Base-by-base conservation (phyloP, 1,284 basidiomycete species). In the Naganishia cerealis region DNA sequence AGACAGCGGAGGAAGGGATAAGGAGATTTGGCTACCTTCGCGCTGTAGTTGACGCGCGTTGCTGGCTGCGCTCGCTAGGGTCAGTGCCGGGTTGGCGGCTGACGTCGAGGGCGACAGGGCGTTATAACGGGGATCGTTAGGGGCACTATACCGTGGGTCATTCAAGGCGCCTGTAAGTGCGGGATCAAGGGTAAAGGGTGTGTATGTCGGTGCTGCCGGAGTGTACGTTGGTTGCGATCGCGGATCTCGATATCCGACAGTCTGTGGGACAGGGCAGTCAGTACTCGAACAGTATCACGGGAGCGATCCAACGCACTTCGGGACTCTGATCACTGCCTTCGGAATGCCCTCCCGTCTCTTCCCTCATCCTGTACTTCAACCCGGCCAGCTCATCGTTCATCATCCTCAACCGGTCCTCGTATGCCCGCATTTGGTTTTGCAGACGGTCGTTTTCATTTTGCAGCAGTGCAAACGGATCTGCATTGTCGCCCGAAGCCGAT, bases 11-110 rank as follows among this genome's bases (percentile, higher is more conserved):
- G 67, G 62, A 10, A 71, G 29, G n/a, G 61, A 61, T 15, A 61
- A 29, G 8, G 56, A 61, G 13, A 50, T n/a, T 50, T 50, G 46
- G 16, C 33, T 58, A 8, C 52, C 43, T 24, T 54, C 50, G 26
- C 61, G 61, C 53, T 53, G 50, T 13, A 63, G 50, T 39, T 52
- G 46, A 52, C 61, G 61, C 42, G 61, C 50, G 48, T 63, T 63
- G 38, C 61, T 78, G 1, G 75, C 75, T 8, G 68, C 63, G 26
- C 54, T 56, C 12, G 63, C 63, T 29, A 56, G 63, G 4, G 63
- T 66, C 16, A 66, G 63, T 39, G 57, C 63, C 42, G 63, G 63
- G 24, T 63, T 63, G 50, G 61, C 61, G 24, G 52, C 50, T 7
- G 33, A 26, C 24, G 61, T 54, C 33, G 61, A 63, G n/a, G 61